Evolutionary conservation across 148 eudicot species (phyloP).

Genomic region (Cornus florida): DNA sequence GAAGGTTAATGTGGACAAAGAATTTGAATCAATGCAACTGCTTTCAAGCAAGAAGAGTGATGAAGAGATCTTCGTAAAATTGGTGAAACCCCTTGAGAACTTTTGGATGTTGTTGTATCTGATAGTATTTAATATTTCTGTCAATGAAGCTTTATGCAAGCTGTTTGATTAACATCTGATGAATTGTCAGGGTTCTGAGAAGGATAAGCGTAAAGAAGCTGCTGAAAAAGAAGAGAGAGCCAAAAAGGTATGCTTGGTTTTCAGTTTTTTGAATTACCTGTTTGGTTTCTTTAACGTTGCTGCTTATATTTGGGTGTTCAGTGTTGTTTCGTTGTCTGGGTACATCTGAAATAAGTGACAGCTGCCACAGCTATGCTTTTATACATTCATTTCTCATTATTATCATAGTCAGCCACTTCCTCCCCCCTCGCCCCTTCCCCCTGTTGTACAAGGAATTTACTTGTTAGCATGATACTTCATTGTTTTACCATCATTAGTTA

Average conservation of each 20-base stretch:
- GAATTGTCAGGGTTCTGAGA: slow-evolving; percentile 49
- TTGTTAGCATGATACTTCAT: no score
- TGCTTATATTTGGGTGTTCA: background rate
- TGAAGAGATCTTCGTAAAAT: slow-evolving; percentile 59
- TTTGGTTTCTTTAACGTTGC: background rate
- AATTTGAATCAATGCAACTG: slow-evolving; percentile 61
- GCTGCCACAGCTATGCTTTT: background rate
- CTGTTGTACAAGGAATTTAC: no score
- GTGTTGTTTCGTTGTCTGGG: background rate
- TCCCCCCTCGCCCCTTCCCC: no score
- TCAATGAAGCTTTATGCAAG: background rate
- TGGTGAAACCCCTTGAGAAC: slow-evolving; percentile 35
- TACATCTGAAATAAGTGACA: background rate
- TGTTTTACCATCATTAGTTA: no score
- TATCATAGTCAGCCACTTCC: no score
- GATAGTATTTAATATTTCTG: background rate
- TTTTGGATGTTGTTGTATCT: background rate
- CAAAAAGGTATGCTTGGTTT: slow-evolving; percentile 43
- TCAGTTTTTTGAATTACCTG: background rate
- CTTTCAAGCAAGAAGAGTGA: slow-evolving; percentile 65
- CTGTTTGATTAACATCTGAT: background rate
- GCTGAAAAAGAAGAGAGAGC: slow-evolving; percentile 61
- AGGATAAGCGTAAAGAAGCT: slow-evolving; percentile 55
- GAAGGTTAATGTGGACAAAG: slow-evolving; percentile 67
- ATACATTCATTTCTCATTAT: background rate